phyloP scores from a whole-genome alignment of 2,329 filamentous ascomycete genomes.

The Cladosporium sphaerospermum region DNA sequence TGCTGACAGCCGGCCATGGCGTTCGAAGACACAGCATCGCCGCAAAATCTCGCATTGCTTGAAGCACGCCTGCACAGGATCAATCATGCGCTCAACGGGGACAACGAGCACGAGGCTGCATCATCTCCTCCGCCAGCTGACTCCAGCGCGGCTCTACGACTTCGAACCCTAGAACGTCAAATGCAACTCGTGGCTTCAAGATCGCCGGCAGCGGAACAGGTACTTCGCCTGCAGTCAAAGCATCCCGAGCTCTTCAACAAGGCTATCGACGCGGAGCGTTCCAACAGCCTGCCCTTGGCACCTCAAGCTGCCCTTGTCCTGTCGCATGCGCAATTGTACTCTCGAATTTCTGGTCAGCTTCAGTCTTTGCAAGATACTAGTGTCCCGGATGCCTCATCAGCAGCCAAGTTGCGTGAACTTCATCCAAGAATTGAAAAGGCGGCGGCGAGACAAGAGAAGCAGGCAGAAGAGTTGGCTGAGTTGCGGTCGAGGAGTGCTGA shows the following conservation, averaged over 20 bases:
- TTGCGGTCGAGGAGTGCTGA: slow-evolving; percentile 58
- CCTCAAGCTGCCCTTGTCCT: slow-evolving; percentile 35
- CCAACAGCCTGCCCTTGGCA: slow-evolving; percentile 19
- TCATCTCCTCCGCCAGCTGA: background rate
- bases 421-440: slow-evolving; percentile 57
- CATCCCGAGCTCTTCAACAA: slow-evolving; percentile 35
- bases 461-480: slow-evolving; percentile 56
- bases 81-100: slow-evolving; percentile 38
- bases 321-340: slow-evolving; percentile 39
- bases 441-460: slow-evolving; percentile 55
- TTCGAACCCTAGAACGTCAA: slow-evolving; percentile 22
- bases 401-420: slow-evolving; percentile 52
- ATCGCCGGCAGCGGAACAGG: slow-evolving; percentile 34
- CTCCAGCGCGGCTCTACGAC: background rate
- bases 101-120: slow-evolving; percentile 13
- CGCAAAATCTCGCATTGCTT: slow-evolving; percentile 37
- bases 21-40: background rate
- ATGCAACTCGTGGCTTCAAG: slow-evolving; percentile 34
- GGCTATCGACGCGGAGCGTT: slow-evolving; percentile 17
- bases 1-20: background rate
- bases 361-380: slow-evolving; percentile 38
- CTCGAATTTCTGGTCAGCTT: slow-evolving; percentile 37
- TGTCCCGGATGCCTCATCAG: slow-evolving; percentile 37
- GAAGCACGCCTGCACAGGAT: slow-evolving; percentile 41
- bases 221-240: slow-evolving; percentile 35